Conservation (phyloP, 78 protist genomes). For the Capsaspora owczarzaki region DNA sequence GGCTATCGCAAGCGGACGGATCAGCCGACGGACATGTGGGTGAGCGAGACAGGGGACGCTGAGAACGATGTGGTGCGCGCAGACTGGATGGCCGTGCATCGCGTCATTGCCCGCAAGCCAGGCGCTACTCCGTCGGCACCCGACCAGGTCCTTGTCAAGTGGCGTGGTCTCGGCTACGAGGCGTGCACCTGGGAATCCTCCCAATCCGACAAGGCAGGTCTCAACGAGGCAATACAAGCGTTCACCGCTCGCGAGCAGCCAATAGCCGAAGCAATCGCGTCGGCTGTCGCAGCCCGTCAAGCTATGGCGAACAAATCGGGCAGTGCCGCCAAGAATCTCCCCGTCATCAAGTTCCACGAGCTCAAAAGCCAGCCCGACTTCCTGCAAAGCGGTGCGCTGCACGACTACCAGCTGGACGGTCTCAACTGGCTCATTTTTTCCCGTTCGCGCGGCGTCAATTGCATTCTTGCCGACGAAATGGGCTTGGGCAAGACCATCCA, state of each 20-base stretch:
- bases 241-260: neutral
- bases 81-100: neutral
- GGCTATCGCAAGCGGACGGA: neutral
- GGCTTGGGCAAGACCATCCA: constrained; percentile 66
- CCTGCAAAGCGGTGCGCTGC: constrained; percentile 27
- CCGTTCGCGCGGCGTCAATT: constrained; percentile 25
- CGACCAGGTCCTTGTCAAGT: neutral
- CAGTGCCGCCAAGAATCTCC: too few relatives aligned
- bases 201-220: too few relatives aligned
- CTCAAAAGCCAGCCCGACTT: constrained; percentile 14
- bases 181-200: neutral
- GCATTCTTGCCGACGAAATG: constrained; percentile 68
- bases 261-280: neutral
- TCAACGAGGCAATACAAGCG: neutral
- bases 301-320: neutral
- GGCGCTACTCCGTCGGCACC: neutral
- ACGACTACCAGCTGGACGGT: constrained; percentile 86
- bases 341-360: neutral
- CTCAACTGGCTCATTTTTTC: constrained; percentile 53
- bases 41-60: too few relatives aligned
- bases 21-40: too few relatives aligned
- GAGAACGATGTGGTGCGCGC: neutral
- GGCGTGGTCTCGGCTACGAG: neutral
- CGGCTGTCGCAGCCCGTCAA: neutral
- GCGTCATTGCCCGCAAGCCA: neutral